A percentile compares a stretch with the other conserved stretches of the same genome.
phyloP scores from a whole-genome alignment of 768 basidiomycete species.

The Gloeostereum incarnatum region DNA sequence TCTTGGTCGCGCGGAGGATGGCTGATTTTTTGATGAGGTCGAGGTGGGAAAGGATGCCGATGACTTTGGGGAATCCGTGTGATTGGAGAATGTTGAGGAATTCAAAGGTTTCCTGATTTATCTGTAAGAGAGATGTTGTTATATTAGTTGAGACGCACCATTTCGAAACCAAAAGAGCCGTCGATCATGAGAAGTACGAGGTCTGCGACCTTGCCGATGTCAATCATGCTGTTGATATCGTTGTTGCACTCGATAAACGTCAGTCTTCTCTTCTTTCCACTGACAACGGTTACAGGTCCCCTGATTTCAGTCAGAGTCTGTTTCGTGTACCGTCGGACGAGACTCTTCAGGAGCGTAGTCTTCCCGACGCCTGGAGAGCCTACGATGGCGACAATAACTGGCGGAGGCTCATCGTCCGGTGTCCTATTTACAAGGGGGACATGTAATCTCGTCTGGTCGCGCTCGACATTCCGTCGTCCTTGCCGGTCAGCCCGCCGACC shows the following conservation, averaged over 20 bases:
- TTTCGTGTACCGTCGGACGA: conserved; percentile 89
- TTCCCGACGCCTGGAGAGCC: conserved; percentile 98
- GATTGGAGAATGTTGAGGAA: conserved; percentile 95
- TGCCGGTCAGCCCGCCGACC: conserved; percentile 84
- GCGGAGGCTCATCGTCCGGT: conserved; percentile 85
- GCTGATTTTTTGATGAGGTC: conserved; percentile 93
- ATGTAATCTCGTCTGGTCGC: conserved; percentile 90
- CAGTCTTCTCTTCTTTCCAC: conserved; percentile 86
- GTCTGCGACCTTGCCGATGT: conserved; percentile 95
- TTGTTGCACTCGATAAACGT: conserved; percentile 98
- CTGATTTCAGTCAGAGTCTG: conserved; percentile 84
- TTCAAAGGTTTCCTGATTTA: conserved; percentile 88
- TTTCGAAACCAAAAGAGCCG: conserved; percentile 96
- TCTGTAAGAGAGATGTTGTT: not conserved
- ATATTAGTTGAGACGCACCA: conserved; percentile 45
- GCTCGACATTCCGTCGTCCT: conserved; percentile 85
- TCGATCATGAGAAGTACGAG: conserved; percentile 96
- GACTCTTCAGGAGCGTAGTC: conserved; percentile 84
- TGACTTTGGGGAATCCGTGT: conserved; percentile 98
- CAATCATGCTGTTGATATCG: conserved; percentile 97
- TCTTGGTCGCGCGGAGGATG: conserved; percentile 84
- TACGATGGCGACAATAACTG: conserved; percentile 89
- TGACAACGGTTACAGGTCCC: conserved; percentile 92
- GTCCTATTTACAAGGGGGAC: conserved; percentile 95
- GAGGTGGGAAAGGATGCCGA: conserved; percentile 91